Evolutionary conservation across 2,329 filamentous ascomycete species (phyloP).

Genomic region (Lithohypha guttulata): DNA sequence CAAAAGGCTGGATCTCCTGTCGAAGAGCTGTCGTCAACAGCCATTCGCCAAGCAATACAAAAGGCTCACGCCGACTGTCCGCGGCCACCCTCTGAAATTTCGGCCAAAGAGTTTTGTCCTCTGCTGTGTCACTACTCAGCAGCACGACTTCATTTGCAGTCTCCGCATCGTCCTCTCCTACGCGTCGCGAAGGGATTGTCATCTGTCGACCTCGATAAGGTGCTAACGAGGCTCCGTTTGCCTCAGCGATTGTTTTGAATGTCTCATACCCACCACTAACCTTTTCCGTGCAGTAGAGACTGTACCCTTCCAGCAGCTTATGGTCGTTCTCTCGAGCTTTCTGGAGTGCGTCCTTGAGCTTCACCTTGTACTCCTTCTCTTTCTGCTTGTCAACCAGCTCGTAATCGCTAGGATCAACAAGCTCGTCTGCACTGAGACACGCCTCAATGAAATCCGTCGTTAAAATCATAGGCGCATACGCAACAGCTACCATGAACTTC

Average conservation of each 20-base stretch:
- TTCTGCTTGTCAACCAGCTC: constrained; percentile 59
- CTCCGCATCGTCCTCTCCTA: constrained; percentile 32
- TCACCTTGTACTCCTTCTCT: constrained; percentile 61
- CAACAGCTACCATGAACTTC: constrained; percentile 84
- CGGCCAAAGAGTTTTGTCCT: constrained; percentile 66
- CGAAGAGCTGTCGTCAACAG: constrained; percentile 79
- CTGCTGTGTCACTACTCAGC: constrained; percentile 55
- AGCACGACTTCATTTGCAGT: constrained; percentile 69
- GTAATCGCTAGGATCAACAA: constrained; percentile 56
- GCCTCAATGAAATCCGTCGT: constrained; percentile 67
- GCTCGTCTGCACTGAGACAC: constrained; percentile 57
- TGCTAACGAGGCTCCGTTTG: constrained; percentile 76
- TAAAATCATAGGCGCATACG: constrained; percentile 67
- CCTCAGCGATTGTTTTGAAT: constrained; percentile 73
- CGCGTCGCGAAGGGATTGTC: constrained; percentile 49
- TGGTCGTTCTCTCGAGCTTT: constrained; percentile 68
- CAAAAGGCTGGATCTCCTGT: constrained; percentile 62
- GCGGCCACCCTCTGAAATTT: constrained; percentile 70
- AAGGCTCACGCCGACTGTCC: constrained; percentile 66
- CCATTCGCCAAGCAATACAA: constrained; percentile 81
- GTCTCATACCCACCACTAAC: constrained; percentile 74
- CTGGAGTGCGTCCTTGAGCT: constrained; percentile 54
- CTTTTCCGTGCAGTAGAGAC: constrained; percentile 72
- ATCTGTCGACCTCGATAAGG: constrained; percentile 65
- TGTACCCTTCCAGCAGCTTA: constrained; percentile 61